phyloP scores from a whole-genome alignment of 2,329 filamentous ascomycete genomes.

The Chaetomium sp. region DNA sequence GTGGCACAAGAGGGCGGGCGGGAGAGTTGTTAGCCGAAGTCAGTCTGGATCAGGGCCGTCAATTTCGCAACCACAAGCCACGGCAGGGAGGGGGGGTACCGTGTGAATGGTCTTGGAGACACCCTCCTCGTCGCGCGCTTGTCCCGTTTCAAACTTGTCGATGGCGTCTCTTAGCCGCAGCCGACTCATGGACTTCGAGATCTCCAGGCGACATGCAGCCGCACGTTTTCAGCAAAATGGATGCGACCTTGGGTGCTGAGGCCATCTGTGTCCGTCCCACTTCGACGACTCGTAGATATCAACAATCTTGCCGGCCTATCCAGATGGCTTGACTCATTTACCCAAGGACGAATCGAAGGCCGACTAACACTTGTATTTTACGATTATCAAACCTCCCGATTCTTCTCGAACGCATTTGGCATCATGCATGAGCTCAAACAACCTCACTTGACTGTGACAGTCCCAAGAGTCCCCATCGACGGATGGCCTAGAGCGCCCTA shows the following conservation, averaged over 20 bases:
- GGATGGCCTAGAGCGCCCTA: conserved; percentile 4
- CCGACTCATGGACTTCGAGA: conserved; percentile 7
- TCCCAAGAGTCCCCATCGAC: neutral
- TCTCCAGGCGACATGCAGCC: conserved; percentile 17
- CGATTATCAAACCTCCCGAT: conserved; percentile 4
- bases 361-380: neutral
- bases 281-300: neutral
- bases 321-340: conserved; percentile 18
- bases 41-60: neutral
- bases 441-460: neutral
- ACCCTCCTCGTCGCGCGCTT: conserved; percentile 20
- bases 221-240: conserved; percentile 1
- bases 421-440: conserved; percentile 15
- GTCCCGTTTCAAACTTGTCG: conserved; percentile 24
- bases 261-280: conserved; percentile 1
- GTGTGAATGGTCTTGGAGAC: neutral
- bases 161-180: conserved; percentile 20
- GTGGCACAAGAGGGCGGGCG: neutral
- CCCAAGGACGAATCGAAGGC: conserved; percentile 15
- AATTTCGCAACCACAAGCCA: neutral
- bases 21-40: neutral
- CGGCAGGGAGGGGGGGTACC: too few species aligned
- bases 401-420: conserved; percentile 15
- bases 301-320: conserved; percentile 14
- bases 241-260: neutral